Conservation (phyloP, 805 yeast species). For the Hanseniaspora valbyensis region DNA sequence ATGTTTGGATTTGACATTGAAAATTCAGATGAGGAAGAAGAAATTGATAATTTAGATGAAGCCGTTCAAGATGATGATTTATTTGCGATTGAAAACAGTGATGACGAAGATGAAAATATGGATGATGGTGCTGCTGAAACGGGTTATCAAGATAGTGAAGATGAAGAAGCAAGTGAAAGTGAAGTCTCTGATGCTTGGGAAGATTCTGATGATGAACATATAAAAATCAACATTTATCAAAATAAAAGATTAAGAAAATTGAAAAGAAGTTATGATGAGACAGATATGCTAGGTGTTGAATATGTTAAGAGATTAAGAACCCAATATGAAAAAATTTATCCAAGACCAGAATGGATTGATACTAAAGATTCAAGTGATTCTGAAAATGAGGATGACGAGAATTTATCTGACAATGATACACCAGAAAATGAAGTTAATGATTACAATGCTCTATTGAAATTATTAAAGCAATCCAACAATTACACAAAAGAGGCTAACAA, state of each 20-base stretch:
- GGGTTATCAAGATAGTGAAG: slow-evolving; percentile 25
- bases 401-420: slow-evolving; percentile 26
- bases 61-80: slow-evolving; percentile 35
- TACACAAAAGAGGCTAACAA: slow-evolving; percentile 27
- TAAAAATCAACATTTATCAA: slow-evolving; percentile 47
- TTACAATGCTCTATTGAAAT: slow-evolving; percentile 32
- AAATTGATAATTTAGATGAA: too few relatives aligned
- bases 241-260: slow-evolving; percentile 60
- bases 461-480: slow-evolving; percentile 32
- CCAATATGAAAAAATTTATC: slow-evolving; percentile 63
- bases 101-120: slow-evolving; percentile 27
- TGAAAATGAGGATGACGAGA: slow-evolving; percentile 23
- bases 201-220: slow-evolving; percentile 82
- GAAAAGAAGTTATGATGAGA: slow-evolving; percentile 48
- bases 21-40: slow-evolving; percentile 15
- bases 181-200: slow-evolving; percentile 49
- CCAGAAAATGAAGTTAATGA: slow-evolving; percentile 32
- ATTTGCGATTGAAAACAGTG: slow-evolving; percentile 40
- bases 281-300: slow-evolving; percentile 43
- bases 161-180: slow-evolving; percentile 19
- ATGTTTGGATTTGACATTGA: slow-evolving; percentile 27
- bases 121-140: slow-evolving; percentile 27
- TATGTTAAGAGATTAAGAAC: slow-evolving; percentile 56
- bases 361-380: slow-evolving; percentile 26
- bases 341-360: slow-evolving; percentile 76